Evolutionary conservation across 768 basidiomycete genomes (phyloP), one percentile per base, ranked within the genome.

Genomic region (Pisolithus marmoratus): DNA sequence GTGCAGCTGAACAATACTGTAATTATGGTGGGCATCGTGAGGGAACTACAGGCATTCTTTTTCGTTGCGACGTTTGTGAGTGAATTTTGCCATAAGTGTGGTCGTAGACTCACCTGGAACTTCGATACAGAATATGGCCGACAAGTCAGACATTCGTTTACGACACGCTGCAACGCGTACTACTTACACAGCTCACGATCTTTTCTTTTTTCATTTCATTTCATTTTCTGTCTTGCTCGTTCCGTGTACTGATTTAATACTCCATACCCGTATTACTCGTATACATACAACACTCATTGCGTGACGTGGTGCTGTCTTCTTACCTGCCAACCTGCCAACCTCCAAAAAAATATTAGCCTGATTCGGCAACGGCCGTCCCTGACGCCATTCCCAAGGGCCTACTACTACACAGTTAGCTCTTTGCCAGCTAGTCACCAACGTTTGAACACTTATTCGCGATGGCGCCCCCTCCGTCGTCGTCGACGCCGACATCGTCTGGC

Each of bases 391-490:
- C 24, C n/a, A 27, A 46, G 15, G 5, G n/a, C n/a, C 44, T 8
- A 46, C 27, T 5, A n/a, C 14, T n/a, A n/a, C n/a, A n/a, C n/a
- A n/a, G n/a, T n/a, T n/a, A n/a, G n/a, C n/a, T 31, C 19, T 6
- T 40, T n/a, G 19, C 23, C 40, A 20, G 40, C 38, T 38, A n/a
- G 29, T 29, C 8, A 29, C 8, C 29, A 29, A 29, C 29, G 5
- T 29, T 23, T 15, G 23, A 23, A 41, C 40, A 41, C 19, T 63
- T 70, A 34, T 15, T 34, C 69, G 66, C 74, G 78, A 88, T 88
- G 87, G 82, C 86, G 67, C 85, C 86, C 61, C 72, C 78, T 74
- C 78, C 82, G 72, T 80, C 84, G 77, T 78, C 46, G 46, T 36
- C 46, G 43, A 12, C 22, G 40, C n/a, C 79, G 75, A 75, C 77